Evolutionary conservation across 2,329 filamentous ascomycete species (phyloP), one percentile per base, ranked within the genome.

Genomic region (Cytospora chrysosperma): DNA sequence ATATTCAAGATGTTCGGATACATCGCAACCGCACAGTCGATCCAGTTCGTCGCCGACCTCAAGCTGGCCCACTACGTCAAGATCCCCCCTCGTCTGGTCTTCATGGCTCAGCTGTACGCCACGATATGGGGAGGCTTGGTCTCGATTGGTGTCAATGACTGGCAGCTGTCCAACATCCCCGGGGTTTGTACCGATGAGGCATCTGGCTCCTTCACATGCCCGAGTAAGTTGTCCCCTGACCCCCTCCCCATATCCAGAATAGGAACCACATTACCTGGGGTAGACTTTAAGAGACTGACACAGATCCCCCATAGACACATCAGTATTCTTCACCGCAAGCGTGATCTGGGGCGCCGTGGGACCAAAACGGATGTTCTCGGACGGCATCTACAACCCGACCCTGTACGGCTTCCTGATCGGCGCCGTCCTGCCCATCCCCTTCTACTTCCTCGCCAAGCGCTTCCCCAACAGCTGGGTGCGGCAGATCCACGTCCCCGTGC

Each of bases 81-180:
- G 75, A 85, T 88, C 21, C 84, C 85, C 6, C 85, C 85, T 0
- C 80, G 82, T 13, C 80, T 85, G 32, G 83, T 85, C 4, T 88
- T 88, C 68, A 74, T 77, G 26, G 84, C 84, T 1, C 85, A 88
- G 72, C 83, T 87, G 70, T 75, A 82, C 12, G 83, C 84, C 37
- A 87, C 83, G 2, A 75, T 86, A 24, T 73, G 84, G 24, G 82
- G 80, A 55, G 83, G 79, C 1, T 75, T 85, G 53, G 78, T 84
- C 50, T 81, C 79, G 65, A 78, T 80, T 4, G 81, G 78, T 17
- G 78, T 84, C 2, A 70, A 76, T 63, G 74, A 76, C 67, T 81
- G 80, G 70, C 81, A 83, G 70, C 77, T 84, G 73, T 77, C 75
- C 50, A 71, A 77, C 65, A 84, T 85, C 54, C 69, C 75, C 0